Evolutionary conservation across 352 stramenopile genomes (phyloP), one percentile per base, ranked within the genome.

Genomic region (Saprolegnia parasitica): DNA sequence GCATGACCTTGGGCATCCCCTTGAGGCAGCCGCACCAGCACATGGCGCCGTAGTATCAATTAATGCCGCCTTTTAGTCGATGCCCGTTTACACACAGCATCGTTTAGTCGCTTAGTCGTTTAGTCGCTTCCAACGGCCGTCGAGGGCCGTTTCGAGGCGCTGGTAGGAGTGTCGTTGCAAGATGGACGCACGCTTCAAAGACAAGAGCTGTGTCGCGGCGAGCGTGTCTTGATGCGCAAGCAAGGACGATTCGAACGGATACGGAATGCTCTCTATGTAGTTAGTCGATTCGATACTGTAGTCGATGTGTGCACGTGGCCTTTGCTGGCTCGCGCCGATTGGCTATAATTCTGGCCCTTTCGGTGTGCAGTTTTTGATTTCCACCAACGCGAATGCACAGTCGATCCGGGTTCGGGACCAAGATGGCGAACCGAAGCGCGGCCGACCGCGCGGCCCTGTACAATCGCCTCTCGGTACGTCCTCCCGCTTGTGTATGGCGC

Each of bases 391-490:
- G 42, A 26, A 70, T 70, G 63, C 55, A 70, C 63, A 70, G 55
- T 70, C 63, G 63, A 70, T 46, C 63, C 23, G 58, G 58, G 42
- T 49, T 49, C 42, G 42, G 42, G 35, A 60, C 13, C 52, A 60
- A 40, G 26, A 70, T 70, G 63, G 39, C 26, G 16, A 70, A n/a
- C 39, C 63, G 63, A 39, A 60, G 52, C 52, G 63, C 63, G 6
- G 63, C 45, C 13, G 63, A 70, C 29, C 63, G 63, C 21, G 63
- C 63, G 46, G 42, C 54, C 39, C 39, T 70, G 63, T 70, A 70
- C 32, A 70, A 61, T 37, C 42, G 63, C 21, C 39, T 61, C 21
- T 40, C 45, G 47, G 63, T 70, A 62, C n/a, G 54, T 54, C 5
- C 46, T 37, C 20, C 10, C 26, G 29, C 37, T 35, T 35, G 29